Evolutionary conservation across 2,329 filamentous ascomycete species (phyloP).

Genomic region (Cytospora piceae): DNA sequence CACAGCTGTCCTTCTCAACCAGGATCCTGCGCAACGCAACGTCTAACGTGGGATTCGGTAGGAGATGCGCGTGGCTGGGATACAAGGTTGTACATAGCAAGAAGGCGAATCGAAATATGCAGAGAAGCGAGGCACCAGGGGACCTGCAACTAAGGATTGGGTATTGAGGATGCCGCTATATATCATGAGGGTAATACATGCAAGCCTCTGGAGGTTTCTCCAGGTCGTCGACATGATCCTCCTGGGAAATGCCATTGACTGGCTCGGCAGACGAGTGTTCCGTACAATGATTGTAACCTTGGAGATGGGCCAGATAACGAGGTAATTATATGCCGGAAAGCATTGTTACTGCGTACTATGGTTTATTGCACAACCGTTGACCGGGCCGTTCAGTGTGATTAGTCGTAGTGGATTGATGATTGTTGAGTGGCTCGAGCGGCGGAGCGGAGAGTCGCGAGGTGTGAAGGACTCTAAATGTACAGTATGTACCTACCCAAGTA

Average conservation of each 20-base stretch:
- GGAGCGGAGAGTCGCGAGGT: not conserved
- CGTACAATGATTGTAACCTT: not conserved
- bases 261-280: not conserved
- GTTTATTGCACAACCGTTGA: not conserved
- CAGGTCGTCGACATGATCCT: no score
- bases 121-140: constrained; percentile 6
- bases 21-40: not conserved
- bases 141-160: constrained; percentile 3
- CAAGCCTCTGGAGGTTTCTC: no score
- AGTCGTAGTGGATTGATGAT: not conserved
- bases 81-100: not conserved
- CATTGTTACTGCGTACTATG: not conserved
- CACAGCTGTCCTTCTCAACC: not conserved
- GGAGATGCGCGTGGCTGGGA: not conserved
- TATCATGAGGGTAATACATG: no score
- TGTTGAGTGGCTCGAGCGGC: not conserved
- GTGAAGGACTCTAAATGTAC: not conserved
- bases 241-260: not conserved
- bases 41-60: not conserved
- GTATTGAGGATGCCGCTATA: not conserved
- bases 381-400: not conserved
- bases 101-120: constrained; percentile 5
- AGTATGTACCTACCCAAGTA: not conserved
- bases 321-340: not conserved
- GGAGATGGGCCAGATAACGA: not conserved